phyloP scores from a whole-genome alignment of 192 early-diverging fungal genomes.

The Backusella parvicylindrica region DNA sequence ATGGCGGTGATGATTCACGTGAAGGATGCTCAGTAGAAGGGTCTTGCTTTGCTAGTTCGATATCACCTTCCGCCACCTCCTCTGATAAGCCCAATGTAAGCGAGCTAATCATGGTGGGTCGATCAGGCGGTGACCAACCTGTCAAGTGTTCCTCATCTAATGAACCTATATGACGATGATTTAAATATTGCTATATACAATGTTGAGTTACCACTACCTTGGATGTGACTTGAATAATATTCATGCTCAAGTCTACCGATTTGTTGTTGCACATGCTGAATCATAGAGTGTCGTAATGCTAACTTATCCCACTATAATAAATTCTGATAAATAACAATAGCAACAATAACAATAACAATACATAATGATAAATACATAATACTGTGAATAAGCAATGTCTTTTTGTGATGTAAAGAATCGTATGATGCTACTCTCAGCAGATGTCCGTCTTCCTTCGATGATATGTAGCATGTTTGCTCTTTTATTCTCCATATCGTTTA shows the following conservation, averaged over 20 bases:
- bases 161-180: not conserved
- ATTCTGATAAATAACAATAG: not conserved
- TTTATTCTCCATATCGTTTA: constrained; percentile 23
- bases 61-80: constrained; percentile 18
- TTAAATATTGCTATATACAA: not conserved
- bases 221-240: constrained; percentile 18
- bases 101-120: constrained; percentile 33
- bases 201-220: not conserved
- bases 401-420: constrained; percentile 20
- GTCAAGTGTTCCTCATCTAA: constrained; percentile 7
- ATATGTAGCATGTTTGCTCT: constrained; percentile 12
- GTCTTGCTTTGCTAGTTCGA: constrained; percentile 14
- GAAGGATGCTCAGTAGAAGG: not conserved
- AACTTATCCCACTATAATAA: constrained; percentile 27
- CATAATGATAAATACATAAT: constrained; percentile 20
- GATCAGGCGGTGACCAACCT: constrained; percentile 31
- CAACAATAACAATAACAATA: not conserved
- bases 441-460: constrained; percentile 15
- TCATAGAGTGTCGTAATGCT: constrained; percentile 23
- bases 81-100: constrained; percentile 28
- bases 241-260: constrained; percentile 31
- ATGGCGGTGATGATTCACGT: constrained; percentile 18
- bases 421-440: constrained; percentile 12
- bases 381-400: constrained; percentile 28
- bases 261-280: constrained; percentile 27